Percentiles rank a stretch among this genome's conserved stretches.
These are phyloP conservation scores for Alternaria alternata DNA, from an alignment of 2,329 filamentous ascomycete species.

Conservation along the genomic window DNA sequence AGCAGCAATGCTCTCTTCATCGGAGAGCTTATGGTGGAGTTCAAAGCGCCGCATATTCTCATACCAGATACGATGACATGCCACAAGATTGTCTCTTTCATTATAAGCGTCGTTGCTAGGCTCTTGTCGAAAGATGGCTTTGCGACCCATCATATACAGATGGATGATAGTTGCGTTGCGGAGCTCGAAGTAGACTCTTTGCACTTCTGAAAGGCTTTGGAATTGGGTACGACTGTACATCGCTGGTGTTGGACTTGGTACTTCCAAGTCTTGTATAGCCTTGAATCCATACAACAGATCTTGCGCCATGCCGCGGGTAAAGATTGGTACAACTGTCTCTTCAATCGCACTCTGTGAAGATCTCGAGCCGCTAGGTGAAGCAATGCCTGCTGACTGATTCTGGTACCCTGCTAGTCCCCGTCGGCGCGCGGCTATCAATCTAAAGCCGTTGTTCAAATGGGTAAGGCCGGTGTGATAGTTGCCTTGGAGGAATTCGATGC, in stretches of 20 bases:
- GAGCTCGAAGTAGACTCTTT: slow-evolving; percentile 28
- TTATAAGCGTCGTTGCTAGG: slow-evolving; percentile 8
- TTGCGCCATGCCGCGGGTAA: slow-evolving; percentile 26
- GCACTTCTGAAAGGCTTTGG: slow-evolving; percentile 23
- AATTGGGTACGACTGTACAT: slow-evolving; percentile 9
- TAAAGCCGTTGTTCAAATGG: slow-evolving; percentile 57
- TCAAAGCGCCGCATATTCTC: slow-evolving; percentile 10
- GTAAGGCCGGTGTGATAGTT: slow-evolving; percentile 51
- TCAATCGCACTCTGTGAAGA: slow-evolving; percentile 15
- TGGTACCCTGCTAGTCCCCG: background rate
- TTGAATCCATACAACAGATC: slow-evolving; percentile 30
- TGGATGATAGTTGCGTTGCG: slow-evolving; percentile 29
- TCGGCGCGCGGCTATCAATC: background rate
- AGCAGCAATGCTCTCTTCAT: slow-evolving; percentile 21
- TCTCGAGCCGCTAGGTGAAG: background rate
- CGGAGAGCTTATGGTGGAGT: slow-evolving; percentile 5
- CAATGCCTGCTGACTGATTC: background rate
- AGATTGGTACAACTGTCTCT: slow-evolving; percentile 32
- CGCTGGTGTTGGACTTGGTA: slow-evolving; percentile 3
- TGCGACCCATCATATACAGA: slow-evolving; percentile 12
- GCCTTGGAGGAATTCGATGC: slow-evolving; percentile 55
- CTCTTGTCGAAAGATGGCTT: background rate
- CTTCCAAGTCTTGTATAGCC: slow-evolving; percentile 5
- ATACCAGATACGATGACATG: slow-evolving; percentile 30
- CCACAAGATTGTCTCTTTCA: slow-evolving; percentile 18